Evolutionary conservation across 257 asterid species (phyloP).

Genomic region (Galeopsis tetrahit): DNA sequence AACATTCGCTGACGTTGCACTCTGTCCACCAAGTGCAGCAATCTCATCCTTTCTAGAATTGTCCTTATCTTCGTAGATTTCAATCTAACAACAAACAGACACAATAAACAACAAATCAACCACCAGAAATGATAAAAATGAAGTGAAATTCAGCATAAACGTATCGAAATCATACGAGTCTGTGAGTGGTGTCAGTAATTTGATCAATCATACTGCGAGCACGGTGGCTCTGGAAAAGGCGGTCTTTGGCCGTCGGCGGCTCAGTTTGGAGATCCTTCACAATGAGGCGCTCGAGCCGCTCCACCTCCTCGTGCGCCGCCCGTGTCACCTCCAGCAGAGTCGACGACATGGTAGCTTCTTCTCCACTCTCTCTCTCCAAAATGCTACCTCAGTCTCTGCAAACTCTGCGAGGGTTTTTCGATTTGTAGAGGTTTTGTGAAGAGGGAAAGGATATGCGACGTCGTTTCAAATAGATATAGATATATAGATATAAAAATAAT

Average conservation of each 20-base stretch:
- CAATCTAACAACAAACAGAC: constrained; percentile 49
- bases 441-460: constrained; percentile 19
- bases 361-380: background rate
- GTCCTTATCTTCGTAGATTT: constrained; percentile 85
- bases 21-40: constrained; percentile 96
- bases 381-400: background rate
- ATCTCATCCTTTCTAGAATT: constrained; percentile 91
- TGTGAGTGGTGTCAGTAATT: constrained; percentile 66
- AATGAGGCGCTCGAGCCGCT: constrained; percentile 81
- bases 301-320: constrained; percentile 91
- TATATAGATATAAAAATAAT: too few species aligned
- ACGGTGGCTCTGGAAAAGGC: constrained; percentile 93
- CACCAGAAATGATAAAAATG: background rate
- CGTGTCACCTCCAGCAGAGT: constrained; percentile 88
- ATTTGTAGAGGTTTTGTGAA: constrained; percentile 38
- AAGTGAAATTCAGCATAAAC: background rate
- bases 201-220: constrained; percentile 88
- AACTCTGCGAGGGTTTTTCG: constrained; percentile 39
- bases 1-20: constrained; percentile 74
- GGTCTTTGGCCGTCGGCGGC: constrained; percentile 76
- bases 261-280: constrained; percentile 95
- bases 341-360: constrained; percentile 60
- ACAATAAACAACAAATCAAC: constrained; percentile 19
- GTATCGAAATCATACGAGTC: constrained; percentile 48
- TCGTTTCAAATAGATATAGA: constrained; percentile 25